A percentile compares a stretch with the other conserved stretches of the same genome.
Evolutionary conservation across 2,329 filamentous ascomycete genomes (phyloP).

Genomic region (Aureobasidium subglaciale): DNA sequence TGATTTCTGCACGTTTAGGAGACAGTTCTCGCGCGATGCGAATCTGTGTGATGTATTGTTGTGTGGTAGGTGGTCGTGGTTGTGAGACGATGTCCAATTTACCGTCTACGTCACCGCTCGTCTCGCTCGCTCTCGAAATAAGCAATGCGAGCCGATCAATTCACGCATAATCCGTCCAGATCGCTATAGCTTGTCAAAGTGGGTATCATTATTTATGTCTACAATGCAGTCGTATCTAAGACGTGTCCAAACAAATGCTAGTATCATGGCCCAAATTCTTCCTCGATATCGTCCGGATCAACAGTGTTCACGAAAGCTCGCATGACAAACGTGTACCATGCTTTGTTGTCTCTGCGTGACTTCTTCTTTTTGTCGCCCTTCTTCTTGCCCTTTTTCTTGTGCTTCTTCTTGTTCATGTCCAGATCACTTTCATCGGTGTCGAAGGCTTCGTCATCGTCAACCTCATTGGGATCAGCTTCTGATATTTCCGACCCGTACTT

Average conservation of each 20-base stretch:
- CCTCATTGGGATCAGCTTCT: slow-evolving; percentile 16
- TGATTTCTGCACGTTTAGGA: not conserved
- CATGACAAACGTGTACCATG: slow-evolving; percentile 70
- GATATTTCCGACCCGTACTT: slow-evolving; percentile 20
- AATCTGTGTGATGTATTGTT: too few species aligned
- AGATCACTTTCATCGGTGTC: slow-evolving; percentile 26
- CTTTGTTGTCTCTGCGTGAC: slow-evolving; percentile 52
- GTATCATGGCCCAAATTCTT: slow-evolving; percentile 29
- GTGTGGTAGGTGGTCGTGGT: not conserved
- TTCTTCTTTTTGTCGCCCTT: slow-evolving; percentile 44
- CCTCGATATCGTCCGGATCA: slow-evolving; percentile 55
- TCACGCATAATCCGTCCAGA: too few species aligned
- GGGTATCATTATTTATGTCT: not conserved
- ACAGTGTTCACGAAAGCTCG: slow-evolving; percentile 75
- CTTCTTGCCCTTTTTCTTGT: slow-evolving; percentile 26
- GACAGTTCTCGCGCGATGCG: too few species aligned
- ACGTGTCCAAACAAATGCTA: not conserved
- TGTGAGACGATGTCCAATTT: not conserved
- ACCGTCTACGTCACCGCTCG: not conserved
- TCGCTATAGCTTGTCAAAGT: not conserved
- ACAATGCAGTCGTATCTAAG: not conserved
- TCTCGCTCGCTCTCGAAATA: not conserved
- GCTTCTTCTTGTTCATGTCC: slow-evolving; percentile 29
- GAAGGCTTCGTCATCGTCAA: slow-evolving; percentile 22
- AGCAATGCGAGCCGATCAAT: not conserved